Conservation (phyloP, 2,329 filamentous ascomycete genomes). For the Endoconidiophora laricicola region DNA sequence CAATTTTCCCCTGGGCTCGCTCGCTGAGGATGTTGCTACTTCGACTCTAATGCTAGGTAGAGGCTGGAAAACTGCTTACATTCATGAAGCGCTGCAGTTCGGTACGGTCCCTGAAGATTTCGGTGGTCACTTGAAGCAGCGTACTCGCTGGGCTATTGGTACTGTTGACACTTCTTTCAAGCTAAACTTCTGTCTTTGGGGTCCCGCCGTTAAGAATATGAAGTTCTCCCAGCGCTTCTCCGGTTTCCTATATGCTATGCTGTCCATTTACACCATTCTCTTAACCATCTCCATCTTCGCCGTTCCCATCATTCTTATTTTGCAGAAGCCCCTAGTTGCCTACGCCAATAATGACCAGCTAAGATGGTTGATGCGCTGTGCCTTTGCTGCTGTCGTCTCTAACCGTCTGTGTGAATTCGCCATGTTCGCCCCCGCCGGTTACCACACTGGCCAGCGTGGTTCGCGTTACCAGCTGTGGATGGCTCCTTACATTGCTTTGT, state of each 20-base stretch:
- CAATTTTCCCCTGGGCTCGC: constrained; percentile 41
- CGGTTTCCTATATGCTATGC: constrained; percentile 38
- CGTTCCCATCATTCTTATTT: constrained; percentile 40
- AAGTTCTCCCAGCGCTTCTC: constrained; percentile 39
- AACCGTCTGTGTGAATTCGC: constrained; percentile 40
- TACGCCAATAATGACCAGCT: constrained; percentile 36
- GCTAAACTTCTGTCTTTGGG: constrained; percentile 42
- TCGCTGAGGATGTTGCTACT: constrained; percentile 44
- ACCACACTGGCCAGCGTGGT: constrained; percentile 40
- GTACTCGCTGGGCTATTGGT: constrained; percentile 37
- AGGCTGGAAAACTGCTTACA: constrained; percentile 45
- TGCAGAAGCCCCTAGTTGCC: constrained; percentile 39
- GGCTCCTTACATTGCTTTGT: constrained; percentile 43
- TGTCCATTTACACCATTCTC: constrained; percentile 39
- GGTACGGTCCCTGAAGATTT: constrained; percentile 42
- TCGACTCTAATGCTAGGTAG: constrained; percentile 40
- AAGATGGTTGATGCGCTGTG: constrained; percentile 40
- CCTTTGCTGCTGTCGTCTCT: constrained; percentile 32
- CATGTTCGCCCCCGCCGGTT: constrained; percentile 42
- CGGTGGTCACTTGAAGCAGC: constrained; percentile 38
- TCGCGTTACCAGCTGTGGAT: constrained; percentile 44
- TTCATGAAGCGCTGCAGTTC: constrained; percentile 43
- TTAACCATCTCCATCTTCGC: constrained; percentile 38
- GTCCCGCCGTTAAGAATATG: constrained; percentile 35
- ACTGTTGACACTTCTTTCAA: constrained; percentile 43